Evolutionary conservation across 768 basidiomycete species (phyloP).

Genomic region (Tulasnella sp.): DNA sequence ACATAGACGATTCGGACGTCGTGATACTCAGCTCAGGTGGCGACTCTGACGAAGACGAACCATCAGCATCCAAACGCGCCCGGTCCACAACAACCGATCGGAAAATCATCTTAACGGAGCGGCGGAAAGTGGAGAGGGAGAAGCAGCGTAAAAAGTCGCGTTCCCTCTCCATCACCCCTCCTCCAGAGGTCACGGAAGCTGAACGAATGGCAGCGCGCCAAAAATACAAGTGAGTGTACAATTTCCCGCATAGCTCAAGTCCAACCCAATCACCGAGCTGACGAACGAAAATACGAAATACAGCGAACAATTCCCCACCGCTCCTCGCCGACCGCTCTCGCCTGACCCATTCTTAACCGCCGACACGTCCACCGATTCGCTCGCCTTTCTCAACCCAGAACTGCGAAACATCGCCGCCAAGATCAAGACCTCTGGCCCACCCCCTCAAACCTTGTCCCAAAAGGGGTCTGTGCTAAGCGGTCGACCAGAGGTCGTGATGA

Average conservation of each 20-base stretch:
- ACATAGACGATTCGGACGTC: neutral
- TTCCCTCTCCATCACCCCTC: neutral
- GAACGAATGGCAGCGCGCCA: neutral
- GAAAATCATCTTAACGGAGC: neutral
- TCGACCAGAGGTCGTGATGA: slow-evolving; percentile 1
- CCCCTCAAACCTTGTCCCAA: neutral
- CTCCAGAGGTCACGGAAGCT: neutral
- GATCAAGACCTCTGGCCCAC: neutral
- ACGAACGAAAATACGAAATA: neutral
- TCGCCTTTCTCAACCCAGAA: slow-evolving; percentile 3
- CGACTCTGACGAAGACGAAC: slow-evolving; percentile 1
- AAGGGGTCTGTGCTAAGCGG: neutral
- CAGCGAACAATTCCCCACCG: neutral
- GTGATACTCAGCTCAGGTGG: neutral
- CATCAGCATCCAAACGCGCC: slow-evolving; percentile 4
- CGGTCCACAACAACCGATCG: neutral
- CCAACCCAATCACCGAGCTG: neutral
- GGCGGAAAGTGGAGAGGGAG: neutral
- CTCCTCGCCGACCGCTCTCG: neutral
- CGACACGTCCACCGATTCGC: slow-evolving; percentile 3
- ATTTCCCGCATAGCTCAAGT: neutral
- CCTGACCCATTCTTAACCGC: neutral
- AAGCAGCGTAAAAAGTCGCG: neutral
- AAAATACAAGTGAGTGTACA: neutral
- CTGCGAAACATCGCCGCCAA: neutral